Base-by-base conservation (phyloP, 305 asterid species). In the Rubia peregrina region DNA sequence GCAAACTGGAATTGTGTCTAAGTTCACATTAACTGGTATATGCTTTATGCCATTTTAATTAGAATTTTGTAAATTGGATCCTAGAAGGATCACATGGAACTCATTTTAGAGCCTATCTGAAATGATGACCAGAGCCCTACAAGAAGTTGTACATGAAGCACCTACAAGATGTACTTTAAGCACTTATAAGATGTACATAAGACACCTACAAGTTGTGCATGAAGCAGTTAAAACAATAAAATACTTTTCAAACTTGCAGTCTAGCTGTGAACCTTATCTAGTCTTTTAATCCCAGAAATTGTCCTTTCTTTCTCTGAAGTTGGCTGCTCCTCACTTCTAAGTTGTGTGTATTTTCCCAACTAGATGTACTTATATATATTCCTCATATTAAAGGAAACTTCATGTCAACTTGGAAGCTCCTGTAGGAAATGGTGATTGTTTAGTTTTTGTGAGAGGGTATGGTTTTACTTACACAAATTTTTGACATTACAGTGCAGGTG, bases 11-110 rank as follows among this genome's bases (percentile, higher is more conserved):
- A 57, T 17, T 43, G 59, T 4, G 30, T 59, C 51, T 46, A 24
- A 24, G 44, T 8, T 56, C 70, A 21, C 64, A 6, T 33, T 57
- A 55, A 65, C 61, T 12, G 1, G 22, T 43, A 61, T 64, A 56
- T 13, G 12, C 64, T 69, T 60, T 83, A 46, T 83, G 74, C 73
- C 83, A 67, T 68, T 46, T 76, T 78, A 93, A 24, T 24, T 24
- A 24, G 26, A 24, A 1, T 24, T 24, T 24, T 24, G 98, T 24
- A 24, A 24, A 24, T 24, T 24, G 26, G 26, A 24, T 24, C 26
- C 26, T 24, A 24, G 26, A 24, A 24, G 26, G 26, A 24, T 24
- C 26, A 24, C 26, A 24, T 24, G 26, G 26, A 24, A 24, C 26
- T 24, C 26, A 24, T 24, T 24, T 24, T 1, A 24, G 1, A 24